Evolutionary conservation across 2,329 filamentous ascomycete genomes (phyloP), one percentile per base, ranked within the genome.

Genomic region (Cladorrhinum sp.): DNA sequence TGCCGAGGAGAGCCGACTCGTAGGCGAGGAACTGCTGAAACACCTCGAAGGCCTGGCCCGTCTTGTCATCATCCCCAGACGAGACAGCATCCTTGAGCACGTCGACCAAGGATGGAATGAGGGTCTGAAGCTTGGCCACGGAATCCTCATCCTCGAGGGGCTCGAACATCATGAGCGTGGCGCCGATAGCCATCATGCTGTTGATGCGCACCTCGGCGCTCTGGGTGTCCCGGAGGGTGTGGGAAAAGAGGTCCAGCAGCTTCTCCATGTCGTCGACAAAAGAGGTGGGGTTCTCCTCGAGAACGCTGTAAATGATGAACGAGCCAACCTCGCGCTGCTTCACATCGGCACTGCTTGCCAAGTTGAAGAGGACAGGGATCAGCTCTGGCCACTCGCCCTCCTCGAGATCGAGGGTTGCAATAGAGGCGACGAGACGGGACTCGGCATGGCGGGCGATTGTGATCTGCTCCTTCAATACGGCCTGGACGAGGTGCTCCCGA

Each of bases 11-110:
- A 52, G 91, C 85, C 28, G 91, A 89, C 73, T 97, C 94, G 74
- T 92, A 96, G 65, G 90, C 90, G 58, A 99, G 85, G 70, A 97
- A 88, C 55, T 91, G 95, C 80, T 98, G 95, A 84, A 98, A 96
- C 67, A 96, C 92, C 74, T 98, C 95, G 69, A 98, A 99, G 24
- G 92, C 86, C 73, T 94, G 88, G 81, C 94, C 91, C 68, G 90
- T 88, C 73, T 90, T 89, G 73, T 96, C 93, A 69, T 97, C 93
- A 69, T 97, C 90, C 60, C 85, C 84, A 60, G 84, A 83, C 69
- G 92, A 85, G 61, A 98, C 90, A 24, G 90, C 86, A 65, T 88
- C 84, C 82, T 96, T 95, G 67, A 98, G 83, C 10, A 97, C 91
- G 65, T 87, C 85, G 62, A 98, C 94, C 89, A 98, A 95, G 70